Evolutionary conservation across 2,329 filamentous ascomycete species (phyloP).

Genomic region (Alternaria novae-zelandiae): DNA sequence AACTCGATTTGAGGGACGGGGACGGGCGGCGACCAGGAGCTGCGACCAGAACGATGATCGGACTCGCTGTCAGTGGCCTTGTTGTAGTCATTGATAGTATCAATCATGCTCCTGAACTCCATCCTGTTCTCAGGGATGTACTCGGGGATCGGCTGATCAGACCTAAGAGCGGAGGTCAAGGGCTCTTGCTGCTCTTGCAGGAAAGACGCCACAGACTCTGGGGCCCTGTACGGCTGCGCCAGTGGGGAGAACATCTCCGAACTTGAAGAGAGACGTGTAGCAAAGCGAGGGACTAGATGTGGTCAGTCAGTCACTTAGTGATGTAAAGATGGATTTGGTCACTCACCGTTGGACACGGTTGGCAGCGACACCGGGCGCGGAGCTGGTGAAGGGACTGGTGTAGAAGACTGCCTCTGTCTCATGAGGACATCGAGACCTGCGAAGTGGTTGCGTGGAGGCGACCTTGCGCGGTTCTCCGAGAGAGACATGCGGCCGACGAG

Average conservation of each 20-base stretch:
- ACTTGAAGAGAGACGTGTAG: not conserved
- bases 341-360: not conserved
- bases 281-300: conserved; percentile 5
- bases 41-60: not conserved
- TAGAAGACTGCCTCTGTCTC: conserved; percentile 26
- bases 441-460: conserved; percentile 21
- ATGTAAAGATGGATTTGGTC: not conserved
- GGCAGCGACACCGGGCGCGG: not conserved
- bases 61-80: not conserved
- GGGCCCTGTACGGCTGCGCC: not conserved
- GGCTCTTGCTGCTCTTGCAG: conserved; percentile 11
- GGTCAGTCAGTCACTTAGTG: not conserved
- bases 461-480: not conserved
- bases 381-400: not conserved
- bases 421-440: conserved; percentile 22
- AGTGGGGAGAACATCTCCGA: conserved; percentile 11
- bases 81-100: not conserved
- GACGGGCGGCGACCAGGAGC: not conserved
- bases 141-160: not conserved
- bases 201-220: conserved; percentile 14
- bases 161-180: not conserved
- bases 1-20: not conserved
- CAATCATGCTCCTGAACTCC: conserved; percentile 1
- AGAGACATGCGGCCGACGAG: not conserved
- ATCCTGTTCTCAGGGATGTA: conserved; percentile 1